These are phyloP conservation scores for Paracamarosporium sp. DNA, from an alignment of 2,329 filamentous ascomycete genomes.

Conservation along the genomic window DNA sequence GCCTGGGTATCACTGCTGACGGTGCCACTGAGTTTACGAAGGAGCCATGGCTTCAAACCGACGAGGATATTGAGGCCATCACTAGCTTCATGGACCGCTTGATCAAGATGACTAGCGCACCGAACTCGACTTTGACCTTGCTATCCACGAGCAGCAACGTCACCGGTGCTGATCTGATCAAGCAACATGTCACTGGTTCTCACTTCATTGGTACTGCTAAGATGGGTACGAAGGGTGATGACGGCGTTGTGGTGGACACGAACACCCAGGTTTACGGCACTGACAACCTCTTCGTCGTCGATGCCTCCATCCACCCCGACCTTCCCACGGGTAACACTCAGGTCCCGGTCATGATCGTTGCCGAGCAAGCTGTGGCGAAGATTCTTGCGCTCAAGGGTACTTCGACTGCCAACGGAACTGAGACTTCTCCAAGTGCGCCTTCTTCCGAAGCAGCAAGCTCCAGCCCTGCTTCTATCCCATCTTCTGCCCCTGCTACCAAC, in stretches of 20 bases:
- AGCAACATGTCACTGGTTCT: conserved; percentile 33
- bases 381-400: conserved; percentile 53
- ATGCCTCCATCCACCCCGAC: conserved; percentile 65
- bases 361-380: conserved; percentile 65
- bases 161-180: conserved; percentile 45
- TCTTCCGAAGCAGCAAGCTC: background rate
- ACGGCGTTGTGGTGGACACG: conserved; percentile 55
- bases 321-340: conserved; percentile 73
- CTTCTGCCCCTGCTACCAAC: background rate
- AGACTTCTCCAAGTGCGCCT: background rate
- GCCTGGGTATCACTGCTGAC: conserved; percentile 52
- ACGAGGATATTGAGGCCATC: conserved; percentile 45
- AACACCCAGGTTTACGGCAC: conserved; percentile 56
- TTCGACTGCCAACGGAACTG: background rate
- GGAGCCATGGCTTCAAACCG: conserved; percentile 60
- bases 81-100: conserved; percentile 57
- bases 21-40: conserved; percentile 53
- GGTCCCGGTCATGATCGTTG: conserved; percentile 68
- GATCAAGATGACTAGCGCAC: conserved; percentile 42
- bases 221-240: conserved; percentile 50
- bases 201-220: conserved; percentile 63
- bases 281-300: conserved; percentile 53
- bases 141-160: conserved; percentile 51
- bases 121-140: conserved; percentile 36
- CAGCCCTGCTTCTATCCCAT: background rate